phyloP scores from a whole-genome alignment of 768 basidiomycete genomes.

The Cystobasidium onofrii region DNA sequence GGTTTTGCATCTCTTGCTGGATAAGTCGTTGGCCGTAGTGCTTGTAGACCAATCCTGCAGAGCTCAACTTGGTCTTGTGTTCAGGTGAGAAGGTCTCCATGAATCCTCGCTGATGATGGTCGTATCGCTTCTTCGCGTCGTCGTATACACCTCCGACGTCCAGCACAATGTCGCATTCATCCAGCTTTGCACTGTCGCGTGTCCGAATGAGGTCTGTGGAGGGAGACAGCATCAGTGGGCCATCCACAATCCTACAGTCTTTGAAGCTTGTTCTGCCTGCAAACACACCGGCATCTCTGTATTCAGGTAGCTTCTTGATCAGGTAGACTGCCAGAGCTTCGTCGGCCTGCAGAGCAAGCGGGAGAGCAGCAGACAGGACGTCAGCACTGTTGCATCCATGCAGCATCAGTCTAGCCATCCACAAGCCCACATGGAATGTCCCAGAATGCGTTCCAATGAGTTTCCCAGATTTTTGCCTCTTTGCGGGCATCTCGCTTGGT shows the following conservation, averaged over 20 bases:
- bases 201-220: conserved; percentile 64
- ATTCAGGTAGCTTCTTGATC: conserved; percentile 66
- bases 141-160: conserved; percentile 90
- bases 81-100: conserved; percentile 78
- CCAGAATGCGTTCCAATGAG: conserved; percentile 2
- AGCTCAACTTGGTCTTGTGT: conserved; percentile 78
- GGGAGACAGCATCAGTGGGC: neutral
- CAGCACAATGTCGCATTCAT: conserved; percentile 83
- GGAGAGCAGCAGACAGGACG: neutral
- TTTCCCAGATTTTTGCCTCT: conserved; percentile 5
- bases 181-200: conserved; percentile 63
- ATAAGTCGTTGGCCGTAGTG: conserved; percentile 59
- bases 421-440: conserved; percentile 4
- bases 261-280: neutral
- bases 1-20: neutral
- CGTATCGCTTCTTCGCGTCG: conserved; percentile 65
- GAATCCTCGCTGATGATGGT: conserved; percentile 95
- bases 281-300: conserved; percentile 60
- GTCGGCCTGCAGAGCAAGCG: conserved; percentile 60
- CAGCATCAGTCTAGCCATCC: too few species aligned
- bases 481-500: neutral
- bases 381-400: too few species aligned
- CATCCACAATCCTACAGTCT: neutral
- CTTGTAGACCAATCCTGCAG: conserved; percentile 95
- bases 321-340: conserved; percentile 91